Conservation (phyloP, 1,284 basidiomycete genomes). For the Ceratobasidium papillatum region DNA sequence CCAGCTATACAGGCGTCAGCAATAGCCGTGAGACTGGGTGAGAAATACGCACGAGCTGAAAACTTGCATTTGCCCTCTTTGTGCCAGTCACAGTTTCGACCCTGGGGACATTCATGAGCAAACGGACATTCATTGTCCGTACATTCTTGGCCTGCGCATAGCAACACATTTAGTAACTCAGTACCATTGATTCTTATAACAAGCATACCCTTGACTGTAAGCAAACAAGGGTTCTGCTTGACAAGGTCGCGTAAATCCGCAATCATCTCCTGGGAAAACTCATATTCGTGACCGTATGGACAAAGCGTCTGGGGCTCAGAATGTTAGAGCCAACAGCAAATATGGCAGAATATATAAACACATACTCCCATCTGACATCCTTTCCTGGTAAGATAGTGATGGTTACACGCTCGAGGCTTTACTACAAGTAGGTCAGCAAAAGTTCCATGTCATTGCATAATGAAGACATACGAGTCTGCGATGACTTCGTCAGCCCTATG, state of each 20-base stretch:
- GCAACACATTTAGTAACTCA: background rate
- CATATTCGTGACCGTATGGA: conserved; percentile 56
- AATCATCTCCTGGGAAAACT: conserved; percentile 52
- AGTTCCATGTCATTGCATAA: background rate
- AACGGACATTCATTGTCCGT: conserved; percentile 48
- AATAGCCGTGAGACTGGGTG: background rate
- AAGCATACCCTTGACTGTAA: conserved; percentile 51
- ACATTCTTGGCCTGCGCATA: conserved; percentile 50
- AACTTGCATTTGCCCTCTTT: conserved; percentile 55
- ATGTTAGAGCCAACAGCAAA: background rate
- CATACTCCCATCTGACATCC: conserved; percentile 47
- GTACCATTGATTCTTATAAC: background rate
- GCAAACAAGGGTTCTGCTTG: conserved; percentile 56
- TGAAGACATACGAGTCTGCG: conserved; percentile 24
- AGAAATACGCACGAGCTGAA: conserved; percentile 49
- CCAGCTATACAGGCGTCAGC: conserved; percentile 13
- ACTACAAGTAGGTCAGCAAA: conserved; percentile 47
- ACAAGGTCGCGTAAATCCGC: conserved; percentile 53
- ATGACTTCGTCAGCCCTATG: background rate
- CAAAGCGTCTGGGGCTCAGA: conserved; percentile 50
- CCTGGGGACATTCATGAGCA: conserved; percentile 47
- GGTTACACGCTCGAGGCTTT: conserved; percentile 57
- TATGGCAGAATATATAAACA: background rate
- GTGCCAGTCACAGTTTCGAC: conserved; percentile 51
- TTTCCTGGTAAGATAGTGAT: conserved; percentile 53